Conservation (phyloP, 2,329 filamentous ascomycete species). For the Colletotrichum sp. region DNA sequence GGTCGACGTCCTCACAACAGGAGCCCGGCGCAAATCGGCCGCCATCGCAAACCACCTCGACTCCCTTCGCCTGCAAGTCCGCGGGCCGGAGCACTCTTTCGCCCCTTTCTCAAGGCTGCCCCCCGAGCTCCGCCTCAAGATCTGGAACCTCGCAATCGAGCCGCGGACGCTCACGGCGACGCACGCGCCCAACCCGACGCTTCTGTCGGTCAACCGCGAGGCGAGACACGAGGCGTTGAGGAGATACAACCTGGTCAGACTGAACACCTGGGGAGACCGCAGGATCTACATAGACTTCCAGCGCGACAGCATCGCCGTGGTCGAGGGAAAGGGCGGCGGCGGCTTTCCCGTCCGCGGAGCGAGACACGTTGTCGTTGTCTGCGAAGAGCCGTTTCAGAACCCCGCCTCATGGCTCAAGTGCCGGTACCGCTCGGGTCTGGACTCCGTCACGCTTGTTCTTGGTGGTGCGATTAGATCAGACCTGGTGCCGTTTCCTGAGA, state of each 20-base stretch:
- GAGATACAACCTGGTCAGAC: neutral
- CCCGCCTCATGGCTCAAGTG: slow-evolving; percentile 14
- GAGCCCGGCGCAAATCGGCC: slow-evolving; percentile 8
- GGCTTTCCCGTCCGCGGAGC: slow-evolving; percentile 16
- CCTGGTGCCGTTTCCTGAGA: neutral
- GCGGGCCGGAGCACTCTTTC: slow-evolving; percentile 15
- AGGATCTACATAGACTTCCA: slow-evolving; percentile 10
- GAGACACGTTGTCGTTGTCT: slow-evolving; percentile 7
- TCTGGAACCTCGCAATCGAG: slow-evolving; percentile 14
- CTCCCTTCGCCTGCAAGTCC: slow-evolving; percentile 7
- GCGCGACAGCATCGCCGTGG: slow-evolving; percentile 1
- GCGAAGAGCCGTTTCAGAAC: slow-evolving; percentile 13
- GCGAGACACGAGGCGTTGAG: slow-evolving; percentile 6
- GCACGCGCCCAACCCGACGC: slow-evolving; percentile 8
- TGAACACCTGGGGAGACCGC: slow-evolving; percentile 19
- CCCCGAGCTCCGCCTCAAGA: slow-evolving; percentile 14
- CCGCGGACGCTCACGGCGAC: slow-evolving; percentile 8
- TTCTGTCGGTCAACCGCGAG: slow-evolving; percentile 9
- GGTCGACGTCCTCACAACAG: neutral
- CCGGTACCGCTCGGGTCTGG: slow-evolving; percentile 8
- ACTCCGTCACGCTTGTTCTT: slow-evolving; percentile 7
- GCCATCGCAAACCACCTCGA: neutral
- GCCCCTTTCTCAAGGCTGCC: neutral
- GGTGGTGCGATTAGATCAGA: neutral
- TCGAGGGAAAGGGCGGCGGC: slow-evolving; percentile 16